Conservation (phyloP, 345 rosid genomes). For the Cardiospermum halicacabum region DNA sequence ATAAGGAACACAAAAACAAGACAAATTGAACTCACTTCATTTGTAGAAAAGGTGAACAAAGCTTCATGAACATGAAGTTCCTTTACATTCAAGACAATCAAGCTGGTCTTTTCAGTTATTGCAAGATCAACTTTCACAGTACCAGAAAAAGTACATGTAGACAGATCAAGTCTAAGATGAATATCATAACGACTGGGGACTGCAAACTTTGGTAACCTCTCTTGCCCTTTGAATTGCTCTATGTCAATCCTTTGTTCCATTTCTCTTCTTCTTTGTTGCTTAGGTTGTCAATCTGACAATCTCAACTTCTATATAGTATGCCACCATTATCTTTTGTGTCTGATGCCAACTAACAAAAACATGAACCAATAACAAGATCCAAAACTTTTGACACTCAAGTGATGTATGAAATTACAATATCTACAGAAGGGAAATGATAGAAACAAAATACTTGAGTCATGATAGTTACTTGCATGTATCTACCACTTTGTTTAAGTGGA, state of each 20-base stretch:
- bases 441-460: too few species aligned
- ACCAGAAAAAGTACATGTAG: constrained; percentile 27
- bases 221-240: constrained; percentile 21
- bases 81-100: constrained; percentile 36
- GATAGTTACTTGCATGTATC: too few species aligned
- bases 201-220: constrained; percentile 18
- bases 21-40: constrained; percentile 16
- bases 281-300: too few species aligned
- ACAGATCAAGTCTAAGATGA: constrained; percentile 9
- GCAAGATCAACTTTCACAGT: constrained; percentile 13
- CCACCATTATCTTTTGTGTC: too few species aligned
- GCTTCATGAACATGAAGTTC: constrained; percentile 28
- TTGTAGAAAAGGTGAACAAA: constrained; percentile 23
- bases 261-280: constrained; percentile 20
- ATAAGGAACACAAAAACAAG: neutral
- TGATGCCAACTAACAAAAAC: too few species aligned
- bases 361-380: too few species aligned
- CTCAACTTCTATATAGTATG: too few species aligned
- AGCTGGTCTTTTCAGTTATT: constrained; percentile 24
- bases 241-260: constrained; percentile 10
- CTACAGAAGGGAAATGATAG: too few species aligned
- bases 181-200: constrained; percentile 14
- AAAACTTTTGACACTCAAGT: too few species aligned
- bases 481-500: too few species aligned
- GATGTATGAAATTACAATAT: too few species aligned